Percentiles rank a stretch among this genome's conserved stretches.
Conservation (phyloP, 768 basidiomycete species). For the Clavaria fumosa region DNA sequence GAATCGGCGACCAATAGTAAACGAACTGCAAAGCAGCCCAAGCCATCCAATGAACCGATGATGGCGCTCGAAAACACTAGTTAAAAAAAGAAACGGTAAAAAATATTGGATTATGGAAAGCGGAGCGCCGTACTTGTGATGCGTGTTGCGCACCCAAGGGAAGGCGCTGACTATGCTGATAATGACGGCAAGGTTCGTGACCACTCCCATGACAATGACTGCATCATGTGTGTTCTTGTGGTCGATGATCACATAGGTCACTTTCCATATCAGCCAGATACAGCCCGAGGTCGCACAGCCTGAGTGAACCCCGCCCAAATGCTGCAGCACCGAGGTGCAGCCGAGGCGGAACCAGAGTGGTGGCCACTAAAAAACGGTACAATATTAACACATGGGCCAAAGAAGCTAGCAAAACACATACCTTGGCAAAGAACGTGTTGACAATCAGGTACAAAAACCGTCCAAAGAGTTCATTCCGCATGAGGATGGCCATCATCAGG, state of each 20-base stretch:
- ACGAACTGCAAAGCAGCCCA: constrained; percentile 21
- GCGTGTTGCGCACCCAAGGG: constrained; percentile 67
- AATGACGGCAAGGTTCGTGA: constrained; percentile 41
- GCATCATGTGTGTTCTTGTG: constrained; percentile 36
- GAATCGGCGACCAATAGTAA: neutral
- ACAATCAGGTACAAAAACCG: constrained; percentile 57
- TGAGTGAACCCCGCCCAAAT: constrained; percentile 68
- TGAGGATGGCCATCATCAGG: constrained; percentile 52
- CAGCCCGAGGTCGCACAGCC: constrained; percentile 64
- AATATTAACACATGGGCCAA: too few relatives aligned
- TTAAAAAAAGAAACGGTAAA: constrained; percentile 5
- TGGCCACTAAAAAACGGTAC: constrained; percentile 28
- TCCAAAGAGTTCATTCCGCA: constrained; percentile 74
- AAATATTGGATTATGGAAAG: neutral
- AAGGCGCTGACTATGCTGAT: constrained; percentile 50
- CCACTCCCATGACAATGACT: constrained; percentile 43
- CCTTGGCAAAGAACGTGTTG: constrained; percentile 71
- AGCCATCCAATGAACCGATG: constrained; percentile 65
- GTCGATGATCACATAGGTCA: constrained; percentile 44
- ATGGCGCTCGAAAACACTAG: constrained; percentile 63
- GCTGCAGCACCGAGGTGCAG: constrained; percentile 54
- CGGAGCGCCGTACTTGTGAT: constrained; percentile 50
- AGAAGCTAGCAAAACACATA: too few relatives aligned
- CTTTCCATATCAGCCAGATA: constrained; percentile 50
- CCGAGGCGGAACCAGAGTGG: constrained; percentile 44